Evolutionary conservation across 257 asterid species (phyloP).

Genomic region (Ocimum tenuiflorum): DNA sequence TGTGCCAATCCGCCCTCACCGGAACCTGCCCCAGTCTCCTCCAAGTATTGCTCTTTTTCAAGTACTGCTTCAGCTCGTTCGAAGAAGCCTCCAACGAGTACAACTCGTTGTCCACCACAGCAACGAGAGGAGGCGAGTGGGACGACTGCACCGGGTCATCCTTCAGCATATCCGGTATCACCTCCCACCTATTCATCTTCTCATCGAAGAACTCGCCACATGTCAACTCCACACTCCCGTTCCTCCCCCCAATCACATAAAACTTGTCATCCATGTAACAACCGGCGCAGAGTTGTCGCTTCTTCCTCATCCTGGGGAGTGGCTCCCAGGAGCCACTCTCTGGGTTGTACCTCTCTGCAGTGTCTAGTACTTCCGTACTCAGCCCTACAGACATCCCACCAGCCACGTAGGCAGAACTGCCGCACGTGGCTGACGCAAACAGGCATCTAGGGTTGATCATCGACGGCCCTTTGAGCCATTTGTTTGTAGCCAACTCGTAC

Average conservation of each 20-base stretch:
- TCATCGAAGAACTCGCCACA: slow-evolving; percentile 68
- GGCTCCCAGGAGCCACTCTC: slow-evolving; percentile 43
- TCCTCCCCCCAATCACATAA: slow-evolving; percentile 63
- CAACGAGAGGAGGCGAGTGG: slow-evolving; percentile 75
- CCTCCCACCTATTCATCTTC: slow-evolving; percentile 46
- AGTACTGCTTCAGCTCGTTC: slow-evolving; percentile 51
- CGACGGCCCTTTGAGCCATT: slow-evolving; percentile 58
- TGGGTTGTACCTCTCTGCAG: slow-evolving; percentile 50
- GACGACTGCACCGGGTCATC: slow-evolving; percentile 54
- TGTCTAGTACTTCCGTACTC: slow-evolving; percentile 26
- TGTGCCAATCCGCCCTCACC: slow-evolving; percentile 53
- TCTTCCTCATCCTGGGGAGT: slow-evolving; percentile 55
- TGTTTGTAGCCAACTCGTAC: slow-evolving; percentile 43
- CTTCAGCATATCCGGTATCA: slow-evolving; percentile 57
- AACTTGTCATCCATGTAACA: slow-evolving; percentile 64
- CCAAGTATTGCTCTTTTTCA: slow-evolving; percentile 60
- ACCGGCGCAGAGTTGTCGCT: slow-evolving; percentile 51
- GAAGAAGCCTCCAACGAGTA: slow-evolving; percentile 59
- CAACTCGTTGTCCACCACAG: slow-evolving; percentile 63
- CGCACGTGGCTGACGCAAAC: slow-evolving; percentile 67
- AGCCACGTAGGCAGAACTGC: slow-evolving; percentile 51
- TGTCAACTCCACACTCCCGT: slow-evolving; percentile 42
- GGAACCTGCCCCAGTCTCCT: slow-evolving; percentile 57
- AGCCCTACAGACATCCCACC: slow-evolving; percentile 50
- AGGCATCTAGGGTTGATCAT: slow-evolving; percentile 69